phyloP scores from a whole-genome alignment of 2,329 filamentous ascomycete species.

The Tolypocladium ophioglossoides region DNA sequence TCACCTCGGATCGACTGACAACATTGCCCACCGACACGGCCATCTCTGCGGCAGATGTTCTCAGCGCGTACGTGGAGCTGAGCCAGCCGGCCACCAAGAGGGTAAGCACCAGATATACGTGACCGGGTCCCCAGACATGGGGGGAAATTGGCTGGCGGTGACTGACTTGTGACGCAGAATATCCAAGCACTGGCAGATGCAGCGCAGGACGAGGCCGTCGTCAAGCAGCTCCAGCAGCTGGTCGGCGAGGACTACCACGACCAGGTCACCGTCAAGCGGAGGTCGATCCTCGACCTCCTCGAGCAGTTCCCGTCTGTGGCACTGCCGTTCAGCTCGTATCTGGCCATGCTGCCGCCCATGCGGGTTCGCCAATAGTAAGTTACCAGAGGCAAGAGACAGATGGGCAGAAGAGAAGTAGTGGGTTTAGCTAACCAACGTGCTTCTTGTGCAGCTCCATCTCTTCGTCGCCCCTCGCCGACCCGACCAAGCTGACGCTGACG shows the following conservation, averaged over 20 bases:
- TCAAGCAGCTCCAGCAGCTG: conserved; percentile 33
- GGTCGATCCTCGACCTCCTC: conserved; percentile 59
- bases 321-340: conserved; percentile 55
- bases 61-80: conserved; percentile 64
- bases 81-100: conserved; percentile 62
- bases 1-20: conserved; percentile 40
- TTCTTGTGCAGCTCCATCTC: conserved; percentile 48
- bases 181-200: conserved; percentile 35
- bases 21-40: conserved; percentile 44
- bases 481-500: conserved; percentile 50
- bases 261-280: conserved; percentile 42
- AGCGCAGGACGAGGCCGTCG: conserved; percentile 32
- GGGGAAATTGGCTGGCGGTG: not conserved
- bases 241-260: conserved; percentile 34
- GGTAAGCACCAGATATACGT: conserved; percentile 19
- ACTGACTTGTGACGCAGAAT: conserved; percentile 15
- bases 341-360: conserved; percentile 67
- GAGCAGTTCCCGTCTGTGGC: conserved; percentile 49
- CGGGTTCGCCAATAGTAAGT: conserved; percentile 59
- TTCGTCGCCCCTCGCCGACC: conserved; percentile 55
- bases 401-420: not conserved
- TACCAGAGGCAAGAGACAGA: not conserved
- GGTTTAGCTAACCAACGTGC: not conserved
- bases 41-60: conserved; percentile 51
- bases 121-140: not conserved